phyloP scores from a whole-genome alignment of 2,329 filamentous ascomycete species.

The Diaporthe velutina region DNA sequence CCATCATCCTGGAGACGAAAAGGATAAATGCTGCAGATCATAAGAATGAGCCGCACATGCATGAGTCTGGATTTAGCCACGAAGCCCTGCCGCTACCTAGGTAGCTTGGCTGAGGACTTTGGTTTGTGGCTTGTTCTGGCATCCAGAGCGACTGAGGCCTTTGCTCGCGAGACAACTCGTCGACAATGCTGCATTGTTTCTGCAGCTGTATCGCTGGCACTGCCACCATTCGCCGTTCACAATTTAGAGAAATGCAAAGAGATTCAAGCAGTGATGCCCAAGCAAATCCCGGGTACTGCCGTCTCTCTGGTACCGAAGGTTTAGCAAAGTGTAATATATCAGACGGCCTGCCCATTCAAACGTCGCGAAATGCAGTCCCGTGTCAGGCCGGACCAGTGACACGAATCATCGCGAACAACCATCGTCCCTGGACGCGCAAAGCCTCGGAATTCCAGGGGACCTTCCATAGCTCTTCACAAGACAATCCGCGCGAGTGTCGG shows the following conservation, averaged over 20 bases:
- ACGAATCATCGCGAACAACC: no score
- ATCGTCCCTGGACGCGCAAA: not conserved
- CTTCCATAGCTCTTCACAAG: not conserved
- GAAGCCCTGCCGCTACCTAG: not conserved
- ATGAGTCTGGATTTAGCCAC: not conserved
- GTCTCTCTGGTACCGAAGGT: not conserved
- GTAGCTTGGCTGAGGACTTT: not conserved
- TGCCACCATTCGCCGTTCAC: no score
- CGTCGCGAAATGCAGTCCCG: not conserved
- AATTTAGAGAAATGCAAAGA: not conserved
- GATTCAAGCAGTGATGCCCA: not conserved
- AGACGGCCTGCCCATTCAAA: conserved; percentile 4
- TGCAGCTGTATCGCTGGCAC: not conserved
- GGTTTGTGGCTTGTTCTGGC: no score
- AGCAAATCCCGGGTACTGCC: not conserved
- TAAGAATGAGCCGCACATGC: not conserved
- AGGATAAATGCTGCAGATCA: conserved; percentile 5
- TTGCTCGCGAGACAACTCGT: not conserved
- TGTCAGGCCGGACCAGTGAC: not conserved
- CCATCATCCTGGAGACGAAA: not conserved
- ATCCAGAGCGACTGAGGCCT: not conserved
- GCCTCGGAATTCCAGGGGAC: no score
- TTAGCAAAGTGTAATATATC: not conserved
- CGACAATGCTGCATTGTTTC: not conserved
- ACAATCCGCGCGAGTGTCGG: not conserved